Conservation (phyloP, 2,329 filamentous ascomycete genomes). For the Xylariaceae sp. region DNA sequence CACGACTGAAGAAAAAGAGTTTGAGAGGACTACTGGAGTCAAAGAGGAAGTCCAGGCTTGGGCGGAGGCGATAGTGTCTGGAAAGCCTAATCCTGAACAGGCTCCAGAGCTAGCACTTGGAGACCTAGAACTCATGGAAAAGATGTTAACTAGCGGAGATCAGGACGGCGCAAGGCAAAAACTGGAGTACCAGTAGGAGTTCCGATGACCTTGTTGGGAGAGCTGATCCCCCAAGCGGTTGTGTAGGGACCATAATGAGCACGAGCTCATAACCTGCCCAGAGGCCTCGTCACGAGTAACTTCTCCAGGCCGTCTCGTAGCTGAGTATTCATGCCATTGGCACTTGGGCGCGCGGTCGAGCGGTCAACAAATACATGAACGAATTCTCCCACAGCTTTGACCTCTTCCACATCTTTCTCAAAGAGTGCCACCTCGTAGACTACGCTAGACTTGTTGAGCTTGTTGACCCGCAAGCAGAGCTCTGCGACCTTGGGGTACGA, state of each 20-base stretch:
- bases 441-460: constrained; percentile 84
- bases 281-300: constrained; percentile 49
- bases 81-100: constrained; percentile 57
- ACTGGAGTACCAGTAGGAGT: constrained; percentile 47
- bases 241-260: not conserved
- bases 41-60: constrained; percentile 66
- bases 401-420: constrained; percentile 71
- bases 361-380: constrained; percentile 89
- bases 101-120: constrained; percentile 62
- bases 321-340: constrained; percentile 65
- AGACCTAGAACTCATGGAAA: constrained; percentile 65
- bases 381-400: constrained; percentile 85
- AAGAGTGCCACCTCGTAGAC: constrained; percentile 91
- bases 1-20: constrained; percentile 50
- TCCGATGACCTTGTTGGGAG: constrained; percentile 7
- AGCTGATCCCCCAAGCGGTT: not conserved
- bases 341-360: constrained; percentile 69
- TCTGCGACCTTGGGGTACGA: constrained; percentile 84
- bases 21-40: constrained; percentile 60
- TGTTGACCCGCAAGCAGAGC: constrained; percentile 80
- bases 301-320: constrained; percentile 66
- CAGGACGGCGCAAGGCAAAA: constrained; percentile 47
- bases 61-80: constrained; percentile 58
- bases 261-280: constrained; percentile 36
- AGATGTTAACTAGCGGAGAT: constrained; percentile 55